phyloP scores from a whole-genome alignment of 768 basidiomycete species.

The Psilocybe subaeruginosa region DNA sequence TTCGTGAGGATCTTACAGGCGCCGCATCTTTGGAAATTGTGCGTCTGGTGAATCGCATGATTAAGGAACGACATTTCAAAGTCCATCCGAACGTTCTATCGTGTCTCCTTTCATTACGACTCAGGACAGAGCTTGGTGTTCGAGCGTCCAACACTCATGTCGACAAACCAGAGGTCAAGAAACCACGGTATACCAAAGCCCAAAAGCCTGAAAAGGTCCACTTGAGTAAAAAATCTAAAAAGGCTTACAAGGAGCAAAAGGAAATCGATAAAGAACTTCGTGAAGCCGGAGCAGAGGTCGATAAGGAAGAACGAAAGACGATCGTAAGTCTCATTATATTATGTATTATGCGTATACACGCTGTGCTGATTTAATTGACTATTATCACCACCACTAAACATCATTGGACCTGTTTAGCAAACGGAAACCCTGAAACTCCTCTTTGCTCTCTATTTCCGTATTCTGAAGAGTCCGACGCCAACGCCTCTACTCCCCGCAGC shows the following conservation, averaged over 20 bases:
- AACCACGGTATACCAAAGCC: conserved; percentile 53
- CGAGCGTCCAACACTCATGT: conserved; percentile 74
- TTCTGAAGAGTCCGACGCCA: conserved; percentile 83
- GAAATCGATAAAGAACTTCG: conserved; percentile 91
- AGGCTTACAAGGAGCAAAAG: conserved; percentile 83
- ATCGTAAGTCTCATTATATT: conserved; percentile 56
- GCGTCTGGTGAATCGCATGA: conserved; percentile 91
- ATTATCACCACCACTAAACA: not conserved
- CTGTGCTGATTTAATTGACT: not conserved
- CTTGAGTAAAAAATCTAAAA: conserved; percentile 91
- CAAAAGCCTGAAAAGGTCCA: conserved; percentile 68
- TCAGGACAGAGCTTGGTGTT: conserved; percentile 84
- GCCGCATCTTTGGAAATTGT: conserved; percentile 85
- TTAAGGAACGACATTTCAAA: conserved; percentile 90
- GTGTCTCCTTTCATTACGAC: conserved; percentile 81
- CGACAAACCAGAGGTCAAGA: conserved; percentile 51
- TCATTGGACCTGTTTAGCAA: conserved; percentile 57
- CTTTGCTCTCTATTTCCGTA: conserved; percentile 95
- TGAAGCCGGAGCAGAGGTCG: conserved; percentile 93
- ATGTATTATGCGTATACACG: conserved; percentile 6
- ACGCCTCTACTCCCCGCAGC: conserved; percentile 85
- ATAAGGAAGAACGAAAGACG: conserved; percentile 84
- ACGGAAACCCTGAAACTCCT: conserved; percentile 97
- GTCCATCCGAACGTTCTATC: conserved; percentile 89
- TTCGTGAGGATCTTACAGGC: conserved; percentile 82